Conservation (phyloP, 768 basidiomycete genomes). For the Podaxis carcinomalis region DNA sequence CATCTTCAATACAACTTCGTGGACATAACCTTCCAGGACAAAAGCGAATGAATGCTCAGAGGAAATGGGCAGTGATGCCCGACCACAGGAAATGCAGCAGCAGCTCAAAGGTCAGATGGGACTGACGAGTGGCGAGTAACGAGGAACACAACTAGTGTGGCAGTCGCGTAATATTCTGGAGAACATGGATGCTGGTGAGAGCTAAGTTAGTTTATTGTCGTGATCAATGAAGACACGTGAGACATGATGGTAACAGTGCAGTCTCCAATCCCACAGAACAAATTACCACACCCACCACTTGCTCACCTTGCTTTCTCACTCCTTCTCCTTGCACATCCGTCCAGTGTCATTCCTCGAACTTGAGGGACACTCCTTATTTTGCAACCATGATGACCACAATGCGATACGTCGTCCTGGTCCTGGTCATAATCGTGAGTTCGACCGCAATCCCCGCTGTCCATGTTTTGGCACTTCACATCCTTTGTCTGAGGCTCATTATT, state of each 20-base stretch:
- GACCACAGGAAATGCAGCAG: neutral
- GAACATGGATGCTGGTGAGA: too few species aligned
- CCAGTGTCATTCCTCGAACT: conserved; percentile 6
- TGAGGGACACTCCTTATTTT: conserved; percentile 7
- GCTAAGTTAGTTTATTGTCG: neutral
- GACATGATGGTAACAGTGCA: neutral
- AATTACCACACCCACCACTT: neutral
- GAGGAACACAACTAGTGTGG: neutral
- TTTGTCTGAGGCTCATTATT: neutral
- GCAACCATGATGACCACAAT: conserved; percentile 51
- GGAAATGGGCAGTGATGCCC: neutral
- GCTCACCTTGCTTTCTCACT: neutral
- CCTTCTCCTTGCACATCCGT: neutral
- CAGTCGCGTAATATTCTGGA: neutral
- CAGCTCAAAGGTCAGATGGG: neutral
- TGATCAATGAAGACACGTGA: neutral
- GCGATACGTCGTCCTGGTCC: conserved; percentile 49
- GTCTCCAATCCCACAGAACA: neutral
- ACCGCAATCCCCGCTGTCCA: neutral
- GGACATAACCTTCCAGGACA: neutral
- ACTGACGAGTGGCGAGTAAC: neutral
- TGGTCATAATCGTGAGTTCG: conserved; percentile 40
- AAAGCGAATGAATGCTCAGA: neutral
- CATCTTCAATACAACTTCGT: neutral
- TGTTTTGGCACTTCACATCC: neutral